Evolutionary conservation across 2,329 filamentous ascomycete genomes (phyloP).

Genomic region (Fusarium multiceps): DNA sequence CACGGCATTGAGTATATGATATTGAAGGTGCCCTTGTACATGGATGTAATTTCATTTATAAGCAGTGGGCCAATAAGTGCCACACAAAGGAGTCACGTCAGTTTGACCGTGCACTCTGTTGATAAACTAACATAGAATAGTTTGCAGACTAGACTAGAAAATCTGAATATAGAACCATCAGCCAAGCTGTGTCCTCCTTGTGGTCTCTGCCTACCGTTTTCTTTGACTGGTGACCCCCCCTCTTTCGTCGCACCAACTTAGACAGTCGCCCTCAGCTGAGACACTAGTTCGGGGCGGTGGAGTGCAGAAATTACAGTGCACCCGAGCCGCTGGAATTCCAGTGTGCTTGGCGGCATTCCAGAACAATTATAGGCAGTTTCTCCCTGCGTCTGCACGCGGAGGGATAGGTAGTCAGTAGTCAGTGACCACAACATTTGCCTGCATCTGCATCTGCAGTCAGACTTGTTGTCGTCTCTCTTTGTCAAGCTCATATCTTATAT

Average conservation of each 20-base stretch:
- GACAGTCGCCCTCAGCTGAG: slow-evolving; percentile 1
- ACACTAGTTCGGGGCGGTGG: neutral
- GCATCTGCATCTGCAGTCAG: slow-evolving; percentile 6
- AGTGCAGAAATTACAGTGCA: neutral
- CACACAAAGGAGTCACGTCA: slow-evolving; percentile 19
- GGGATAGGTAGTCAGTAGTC: neutral
- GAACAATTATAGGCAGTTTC: slow-evolving; percentile 8
- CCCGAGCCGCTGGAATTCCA: slow-evolving; percentile 34
- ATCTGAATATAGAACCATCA: slow-evolving; percentile 5
- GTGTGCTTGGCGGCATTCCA: slow-evolving; percentile 31
- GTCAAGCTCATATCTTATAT: slow-evolving; percentile 22
- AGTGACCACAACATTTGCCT: slow-evolving; percentile 3
- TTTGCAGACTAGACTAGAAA: neutral
- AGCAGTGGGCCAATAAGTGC: slow-evolving; percentile 19
- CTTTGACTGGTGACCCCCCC: neutral
- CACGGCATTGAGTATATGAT: slow-evolving; percentile 27
- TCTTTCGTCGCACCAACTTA: slow-evolving; percentile 23
- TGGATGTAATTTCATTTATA: slow-evolving; percentile 15
- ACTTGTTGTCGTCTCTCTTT: slow-evolving; percentile 1
- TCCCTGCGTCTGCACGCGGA: slow-evolving; percentile 9
- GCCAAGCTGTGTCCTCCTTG: slow-evolving; percentile 18
- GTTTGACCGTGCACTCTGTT: slow-evolving; percentile 18
- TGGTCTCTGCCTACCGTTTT: neutral
- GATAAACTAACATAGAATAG: neutral
- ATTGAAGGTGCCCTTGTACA: slow-evolving; percentile 19